A percentile compares a stretch with the other conserved stretches of the same genome.
phyloP scores from a whole-genome alignment of 2,329 filamentous ascomycete genomes.

The Xylariomycetidae sp. region DNA sequence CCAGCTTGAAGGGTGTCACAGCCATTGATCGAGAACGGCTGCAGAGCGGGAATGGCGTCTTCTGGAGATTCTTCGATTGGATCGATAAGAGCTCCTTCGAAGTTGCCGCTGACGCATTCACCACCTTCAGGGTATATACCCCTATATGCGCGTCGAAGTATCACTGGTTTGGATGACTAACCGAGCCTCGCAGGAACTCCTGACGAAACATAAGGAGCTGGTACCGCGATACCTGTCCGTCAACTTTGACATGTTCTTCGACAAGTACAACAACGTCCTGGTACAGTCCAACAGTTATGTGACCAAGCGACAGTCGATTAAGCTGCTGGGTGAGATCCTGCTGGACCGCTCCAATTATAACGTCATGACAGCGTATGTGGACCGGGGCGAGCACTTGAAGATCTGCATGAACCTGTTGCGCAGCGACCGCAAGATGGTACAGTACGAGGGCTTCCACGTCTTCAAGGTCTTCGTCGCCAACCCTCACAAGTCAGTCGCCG shows the following conservation, averaged over 20 bases:
- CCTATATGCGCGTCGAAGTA: too few relatives aligned
- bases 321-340: slow-evolving; percentile 89
- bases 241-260: slow-evolving; percentile 92
- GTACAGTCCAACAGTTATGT: slow-evolving; percentile 94
- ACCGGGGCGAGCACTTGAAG: slow-evolving; percentile 91
- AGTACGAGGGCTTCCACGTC: slow-evolving; percentile 98
- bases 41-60: slow-evolving; percentile 76
- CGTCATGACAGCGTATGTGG: slow-evolving; percentile 97
- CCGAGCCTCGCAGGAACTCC: slow-evolving; percentile 59
- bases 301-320: slow-evolving; percentile 96
- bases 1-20: slow-evolving; percentile 67
- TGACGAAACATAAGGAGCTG: slow-evolving; percentile 89
- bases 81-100: slow-evolving; percentile 96
- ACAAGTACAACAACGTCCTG: slow-evolving; percentile 78
- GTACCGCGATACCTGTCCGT: slow-evolving; percentile 81
- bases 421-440: slow-evolving; percentile 97
- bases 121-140: slow-evolving; percentile 73
- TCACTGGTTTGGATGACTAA: too few relatives aligned
- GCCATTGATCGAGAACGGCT: slow-evolving; percentile 70
- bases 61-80: slow-evolving; percentile 97
- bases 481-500: slow-evolving; percentile 93
- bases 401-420: slow-evolving; percentile 96
- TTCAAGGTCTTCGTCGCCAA: slow-evolving; percentile 99
- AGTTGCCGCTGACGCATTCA: slow-evolving; percentile 94
- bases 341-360: slow-evolving; percentile 94